Conservation (phyloP, 148 eudicot species). For the Rhododendron griersonianum region DNA sequence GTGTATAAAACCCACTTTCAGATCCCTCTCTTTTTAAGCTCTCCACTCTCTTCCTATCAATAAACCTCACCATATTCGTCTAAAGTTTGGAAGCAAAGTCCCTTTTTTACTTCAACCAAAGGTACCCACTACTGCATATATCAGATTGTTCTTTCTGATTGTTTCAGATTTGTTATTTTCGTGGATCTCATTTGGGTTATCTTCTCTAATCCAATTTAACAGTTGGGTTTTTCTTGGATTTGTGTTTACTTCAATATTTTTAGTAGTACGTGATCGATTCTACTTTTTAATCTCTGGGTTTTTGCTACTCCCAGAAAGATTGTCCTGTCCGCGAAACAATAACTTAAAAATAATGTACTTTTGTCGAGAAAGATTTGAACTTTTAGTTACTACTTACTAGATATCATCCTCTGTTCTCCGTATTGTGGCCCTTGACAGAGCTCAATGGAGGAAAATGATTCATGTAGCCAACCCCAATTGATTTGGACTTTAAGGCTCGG, state of each 20-base stretch:
- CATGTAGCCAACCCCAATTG: too few species aligned
- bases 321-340: neutral
- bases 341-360: neutral
- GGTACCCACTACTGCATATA: constrained; percentile 8
- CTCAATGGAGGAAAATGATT: too few species aligned
- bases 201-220: neutral
- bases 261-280: too few species aligned
- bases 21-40: neutral
- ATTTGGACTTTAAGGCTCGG: too few species aligned
- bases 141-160: constrained; percentile 14
- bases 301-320: neutral
- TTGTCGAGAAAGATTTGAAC: neutral
- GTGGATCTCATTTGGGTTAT: neutral
- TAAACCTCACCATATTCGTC: constrained; percentile 3
- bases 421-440: neutral
- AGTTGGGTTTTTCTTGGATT: neutral
- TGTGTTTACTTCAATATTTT: neutral
- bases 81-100: neutral
- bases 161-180: neutral
- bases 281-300: neutral
- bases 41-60: constrained; percentile 2
- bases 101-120: constrained; percentile 9
- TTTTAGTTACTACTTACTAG: neutral
- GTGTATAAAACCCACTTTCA: neutral
- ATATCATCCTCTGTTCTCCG: neutral